A percentile compares a stretch with the other conserved stretches of the same genome.
These are phyloP conservation scores for Orbilia javanica DNA, from an alignment of 2,329 filamentous ascomycete species.

Conservation along the genomic window DNA sequence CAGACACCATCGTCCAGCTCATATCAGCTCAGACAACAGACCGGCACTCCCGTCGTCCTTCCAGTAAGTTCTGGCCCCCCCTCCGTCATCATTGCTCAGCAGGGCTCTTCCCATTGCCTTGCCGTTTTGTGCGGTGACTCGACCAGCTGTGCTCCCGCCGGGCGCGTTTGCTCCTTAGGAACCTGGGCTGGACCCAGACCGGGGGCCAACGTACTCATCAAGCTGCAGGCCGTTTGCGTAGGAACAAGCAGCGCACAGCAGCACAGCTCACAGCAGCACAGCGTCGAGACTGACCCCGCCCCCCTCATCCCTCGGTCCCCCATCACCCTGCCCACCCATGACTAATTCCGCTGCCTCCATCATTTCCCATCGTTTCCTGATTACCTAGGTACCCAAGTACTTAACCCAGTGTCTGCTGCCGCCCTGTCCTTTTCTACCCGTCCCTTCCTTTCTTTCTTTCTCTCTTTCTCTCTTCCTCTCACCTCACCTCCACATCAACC, in stretches of 20 bases:
- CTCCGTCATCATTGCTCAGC: neutral
- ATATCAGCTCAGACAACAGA: neutral
- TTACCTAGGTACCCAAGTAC: no score
- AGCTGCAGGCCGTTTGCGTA: conserved; percentile 1
- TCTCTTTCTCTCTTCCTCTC: conserved; percentile 60
- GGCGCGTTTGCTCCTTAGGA: neutral
- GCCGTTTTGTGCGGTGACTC: conserved; percentile 36
- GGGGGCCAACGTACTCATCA: neutral
- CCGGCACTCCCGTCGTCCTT: neutral
- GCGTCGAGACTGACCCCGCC: conserved; percentile 4
- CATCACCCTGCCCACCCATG: conserved; percentile 32
- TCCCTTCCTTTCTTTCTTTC: conserved; percentile 62
- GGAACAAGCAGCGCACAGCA: neutral
- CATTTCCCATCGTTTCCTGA: conserved; percentile 46
- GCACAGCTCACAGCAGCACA: neutral
- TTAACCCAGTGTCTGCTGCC: conserved; percentile 35
- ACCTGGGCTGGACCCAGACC: neutral
- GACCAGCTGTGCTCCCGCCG: neutral
- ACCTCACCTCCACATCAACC: conserved; percentile 55
- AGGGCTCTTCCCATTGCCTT: neutral
- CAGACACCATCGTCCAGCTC: conserved; percentile 10
- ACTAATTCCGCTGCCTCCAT: conserved; percentile 58
- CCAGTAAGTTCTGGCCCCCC: conserved; percentile 36
- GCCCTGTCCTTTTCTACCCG: conserved; percentile 56
- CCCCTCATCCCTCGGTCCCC: conserved; percentile 13